phyloP scores from a whole-genome alignment of 129 eudicot species.

The Arctium lappa region DNA sequence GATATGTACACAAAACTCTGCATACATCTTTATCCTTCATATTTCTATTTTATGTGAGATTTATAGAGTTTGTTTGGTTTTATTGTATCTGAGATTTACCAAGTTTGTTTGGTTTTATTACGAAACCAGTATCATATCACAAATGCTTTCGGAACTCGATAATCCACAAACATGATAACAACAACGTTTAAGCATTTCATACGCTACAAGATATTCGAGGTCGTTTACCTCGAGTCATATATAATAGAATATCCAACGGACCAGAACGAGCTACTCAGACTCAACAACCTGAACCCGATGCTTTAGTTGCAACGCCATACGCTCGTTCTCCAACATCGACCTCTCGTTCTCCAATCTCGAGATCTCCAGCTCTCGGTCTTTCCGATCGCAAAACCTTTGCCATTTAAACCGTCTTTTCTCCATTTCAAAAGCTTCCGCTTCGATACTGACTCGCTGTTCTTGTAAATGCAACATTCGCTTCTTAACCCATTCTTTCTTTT shows the following conservation, averaged over 20 bases:
- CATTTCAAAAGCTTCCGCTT: conserved; percentile 51
- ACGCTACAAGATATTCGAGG: neutral
- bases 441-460: conserved; percentile 41
- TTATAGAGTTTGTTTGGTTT: too few relatives aligned
- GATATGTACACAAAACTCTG: too few relatives aligned
- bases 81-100: neutral
- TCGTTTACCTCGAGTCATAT: neutral
- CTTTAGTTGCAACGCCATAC: conserved; percentile 49
- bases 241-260: neutral
- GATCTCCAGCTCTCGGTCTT: conserved; percentile 55
- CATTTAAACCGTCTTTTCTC: conserved; percentile 63
- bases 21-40: too few relatives aligned
- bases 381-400: conserved; percentile 59
- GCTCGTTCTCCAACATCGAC: conserved; percentile 59
- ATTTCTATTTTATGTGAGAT: neutral
- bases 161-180: neutral
- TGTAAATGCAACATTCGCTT: conserved; percentile 37
- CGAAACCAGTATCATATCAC: neutral
- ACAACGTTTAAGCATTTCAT: conserved; percentile 8
- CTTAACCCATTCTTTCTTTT: conserved; percentile 45
- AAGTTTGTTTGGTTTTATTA: too few relatives aligned
- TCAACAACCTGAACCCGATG: conserved; percentile 31
- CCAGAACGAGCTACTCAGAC: conserved; percentile 8
- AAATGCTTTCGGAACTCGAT: neutral
- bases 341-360: conserved; percentile 63